Conservation (phyloP, 1,139 yeast genomes). For the Taiozyma sp. region DNA sequence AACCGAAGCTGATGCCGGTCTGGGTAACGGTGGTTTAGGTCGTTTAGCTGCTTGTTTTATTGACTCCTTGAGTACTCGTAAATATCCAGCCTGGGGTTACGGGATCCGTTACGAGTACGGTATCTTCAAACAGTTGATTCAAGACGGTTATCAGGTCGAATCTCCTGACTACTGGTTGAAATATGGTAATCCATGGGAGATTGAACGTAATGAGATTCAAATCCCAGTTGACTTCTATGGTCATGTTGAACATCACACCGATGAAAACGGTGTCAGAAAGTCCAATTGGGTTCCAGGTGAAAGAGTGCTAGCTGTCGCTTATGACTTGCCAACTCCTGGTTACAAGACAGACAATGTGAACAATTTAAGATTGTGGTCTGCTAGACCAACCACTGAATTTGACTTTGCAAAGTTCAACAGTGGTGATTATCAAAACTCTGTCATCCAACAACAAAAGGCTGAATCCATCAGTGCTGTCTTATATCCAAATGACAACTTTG, state of each 20-base stretch:
- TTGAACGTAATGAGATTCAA: conserved; percentile 79
- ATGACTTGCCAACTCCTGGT: conserved; percentile 93
- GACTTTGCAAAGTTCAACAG: conserved; percentile 89
- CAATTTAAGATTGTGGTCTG: conserved; percentile 87
- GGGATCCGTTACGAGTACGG: conserved; percentile 93
- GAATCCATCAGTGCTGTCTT: conserved; percentile 89
- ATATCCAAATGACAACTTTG: conserved; percentile 90
- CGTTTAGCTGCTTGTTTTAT: conserved; percentile 93
- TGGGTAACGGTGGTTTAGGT: conserved; percentile 95
- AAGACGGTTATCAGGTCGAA: conserved; percentile 92
- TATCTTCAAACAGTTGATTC: conserved; percentile 83
- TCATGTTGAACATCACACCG: conserved; percentile 57
- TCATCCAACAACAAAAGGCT: conserved; percentile 78
- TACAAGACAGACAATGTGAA: conserved; percentile 79
- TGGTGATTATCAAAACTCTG: conserved; percentile 88
- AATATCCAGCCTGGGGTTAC: conserved; percentile 96
- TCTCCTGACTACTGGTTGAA: conserved; percentile 93
- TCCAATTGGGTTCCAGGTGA: conserved; percentile 83
- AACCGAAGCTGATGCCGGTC: conserved; percentile 90
- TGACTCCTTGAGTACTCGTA: conserved; percentile 81
- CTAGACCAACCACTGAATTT: conserved; percentile 86
- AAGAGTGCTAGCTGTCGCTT: conserved; percentile 85
- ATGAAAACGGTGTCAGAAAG: conserved; percentile 45
- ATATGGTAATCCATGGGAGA: conserved; percentile 89
- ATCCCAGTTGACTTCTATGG: conserved; percentile 95